These are phyloP conservation scores for Xerocomellus chrysenteron DNA, from an alignment of 768 basidiomycete genomes.

Conservation along the genomic window DNA sequence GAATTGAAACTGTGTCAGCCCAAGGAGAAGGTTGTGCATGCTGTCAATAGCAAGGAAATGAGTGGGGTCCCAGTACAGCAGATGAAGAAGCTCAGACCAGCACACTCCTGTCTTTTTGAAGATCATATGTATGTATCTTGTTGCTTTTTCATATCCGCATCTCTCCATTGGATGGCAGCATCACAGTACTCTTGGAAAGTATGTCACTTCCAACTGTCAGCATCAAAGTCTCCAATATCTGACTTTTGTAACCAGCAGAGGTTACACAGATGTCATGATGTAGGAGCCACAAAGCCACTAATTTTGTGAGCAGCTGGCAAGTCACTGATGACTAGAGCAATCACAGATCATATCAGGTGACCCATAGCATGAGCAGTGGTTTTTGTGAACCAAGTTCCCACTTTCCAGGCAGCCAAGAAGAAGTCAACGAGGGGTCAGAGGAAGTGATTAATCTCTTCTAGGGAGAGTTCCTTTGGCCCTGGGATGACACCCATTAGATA, in stretches of 20 bases:
- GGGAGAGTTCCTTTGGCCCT: conserved; percentile 35
- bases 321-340: background rate
- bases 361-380: conserved; percentile 11
- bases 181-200: conserved; percentile 15
- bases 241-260: background rate
- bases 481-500: conserved; percentile 38
- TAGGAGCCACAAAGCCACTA: background rate
- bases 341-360: background rate
- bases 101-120: conserved; percentile 24
- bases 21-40: conserved; percentile 40
- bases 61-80: conserved; percentile 38
- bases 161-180: conserved; percentile 18
- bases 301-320: background rate
- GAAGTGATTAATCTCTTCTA: conserved; percentile 29
- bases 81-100: conserved; percentile 30
- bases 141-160: conserved; percentile 12
- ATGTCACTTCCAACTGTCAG: conserved; percentile 21
- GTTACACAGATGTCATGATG: background rate
- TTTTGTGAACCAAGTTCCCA: conserved; percentile 27
- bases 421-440: conserved; percentile 35
- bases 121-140: conserved; percentile 1
- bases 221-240: conserved; percentile 24
- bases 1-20: conserved; percentile 7
- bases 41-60: conserved; percentile 32
- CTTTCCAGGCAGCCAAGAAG: conserved; percentile 31